These are phyloP conservation scores for Hippophae tibetana DNA, from an alignment of 306 rosid species.

Conservation along the genomic window DNA sequence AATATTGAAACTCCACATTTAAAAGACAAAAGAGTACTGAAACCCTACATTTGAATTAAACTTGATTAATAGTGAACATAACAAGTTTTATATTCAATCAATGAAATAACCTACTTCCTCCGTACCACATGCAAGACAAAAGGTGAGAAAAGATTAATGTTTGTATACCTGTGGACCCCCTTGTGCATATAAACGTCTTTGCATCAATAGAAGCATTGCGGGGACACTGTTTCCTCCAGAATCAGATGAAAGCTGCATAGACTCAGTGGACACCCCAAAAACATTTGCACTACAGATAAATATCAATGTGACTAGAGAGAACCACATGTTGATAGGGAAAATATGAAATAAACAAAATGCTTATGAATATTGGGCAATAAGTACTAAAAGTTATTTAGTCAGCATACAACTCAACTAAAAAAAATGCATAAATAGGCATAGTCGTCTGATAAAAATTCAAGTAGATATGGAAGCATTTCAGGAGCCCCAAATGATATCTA, in stretches of 20 bases:
- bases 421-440: no score
- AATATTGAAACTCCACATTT: no score
- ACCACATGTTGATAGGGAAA: neutral
- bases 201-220: constrained; percentile 80
- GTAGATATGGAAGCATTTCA: no score
- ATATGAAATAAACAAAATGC: neutral
- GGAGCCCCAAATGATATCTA: no score
- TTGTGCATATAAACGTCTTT: constrained; percentile 68
- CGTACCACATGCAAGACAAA: constrained; percentile 2
- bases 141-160: constrained; percentile 10
- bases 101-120: constrained; percentile 6
- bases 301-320: neutral
- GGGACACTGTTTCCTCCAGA: constrained; percentile 97
- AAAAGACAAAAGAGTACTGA: no score
- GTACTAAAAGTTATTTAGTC: no score
- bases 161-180: constrained; percentile 83
- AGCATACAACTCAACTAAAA: no score
- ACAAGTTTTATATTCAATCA: neutral
- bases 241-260: constrained; percentile 98
- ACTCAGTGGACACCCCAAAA: constrained; percentile 96
- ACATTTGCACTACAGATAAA: constrained; percentile 63
- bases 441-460: no score
- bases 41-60: neutral
- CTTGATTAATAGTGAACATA: neutral
- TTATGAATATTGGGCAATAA: no score